A percentile compares a stretch with the other conserved stretches of the same genome.
Conservation (phyloP, 2,329 filamentous ascomycete genomes). For the Phyllosticta paracitricarpa region DNA sequence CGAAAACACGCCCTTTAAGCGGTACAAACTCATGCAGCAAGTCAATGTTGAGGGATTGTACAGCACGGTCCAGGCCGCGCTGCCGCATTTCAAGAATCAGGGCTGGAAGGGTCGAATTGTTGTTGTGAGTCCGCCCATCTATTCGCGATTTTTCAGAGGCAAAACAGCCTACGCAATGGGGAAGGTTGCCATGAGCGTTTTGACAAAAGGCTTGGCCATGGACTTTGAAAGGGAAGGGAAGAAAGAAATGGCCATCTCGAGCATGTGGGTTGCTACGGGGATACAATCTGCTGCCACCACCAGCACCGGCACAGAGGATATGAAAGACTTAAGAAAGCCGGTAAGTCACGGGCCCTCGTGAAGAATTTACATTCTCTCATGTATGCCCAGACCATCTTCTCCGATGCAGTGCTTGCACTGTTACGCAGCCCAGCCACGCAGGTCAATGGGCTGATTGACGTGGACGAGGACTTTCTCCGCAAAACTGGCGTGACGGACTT, state of each 20-base stretch:
- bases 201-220: conserved; percentile 75
- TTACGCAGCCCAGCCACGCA: conserved; percentile 46
- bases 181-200: conserved; percentile 72
- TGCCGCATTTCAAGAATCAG: conserved; percentile 54
- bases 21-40: conserved; percentile 53
- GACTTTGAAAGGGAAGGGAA: conserved; percentile 61
- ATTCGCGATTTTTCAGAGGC: conserved; percentile 72
- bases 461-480: conserved; percentile 75
- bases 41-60: conserved; percentile 60
- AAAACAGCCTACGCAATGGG: conserved; percentile 75
- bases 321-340: conserved; percentile 53
- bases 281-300: conserved; percentile 69
- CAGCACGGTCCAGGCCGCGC: conserved; percentile 54
- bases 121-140: conserved; percentile 76
- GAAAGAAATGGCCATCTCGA: conserved; percentile 63
- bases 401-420: conserved; percentile 67
- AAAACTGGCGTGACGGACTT: conserved; percentile 61
- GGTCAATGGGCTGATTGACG: conserved; percentile 62
- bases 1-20: conserved; percentile 59
- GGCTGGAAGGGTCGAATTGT: conserved; percentile 55
- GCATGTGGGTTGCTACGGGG: conserved; percentile 71
- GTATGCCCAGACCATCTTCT: conserved; percentile 54
- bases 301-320: conserved; percentile 35
- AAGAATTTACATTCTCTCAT: neutral
- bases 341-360: conserved; percentile 20